Evolutionary conservation across 495 filamentous ascomycete genomes (phyloP), one percentile per base, ranked within the genome.

Genomic region (Penicillium robsamsonii): DNA sequence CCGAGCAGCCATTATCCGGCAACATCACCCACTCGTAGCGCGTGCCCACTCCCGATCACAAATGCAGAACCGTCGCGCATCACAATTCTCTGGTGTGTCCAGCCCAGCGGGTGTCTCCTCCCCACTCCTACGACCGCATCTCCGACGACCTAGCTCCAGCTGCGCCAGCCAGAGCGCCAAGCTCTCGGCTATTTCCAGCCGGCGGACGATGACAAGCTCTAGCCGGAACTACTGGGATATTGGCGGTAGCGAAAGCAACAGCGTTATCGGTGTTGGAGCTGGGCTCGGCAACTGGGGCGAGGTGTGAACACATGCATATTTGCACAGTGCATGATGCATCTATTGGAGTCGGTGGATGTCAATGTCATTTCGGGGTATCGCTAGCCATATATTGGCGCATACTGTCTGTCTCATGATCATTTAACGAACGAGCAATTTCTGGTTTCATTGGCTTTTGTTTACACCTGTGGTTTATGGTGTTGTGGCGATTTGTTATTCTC

Each of bases 211-310:
- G 44, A 77, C 74, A 38, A 77, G 81, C 11, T 89, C 86, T 22
- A 87, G 82, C 37, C 75, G 87, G 55, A 84, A 89, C 76, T 96
- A 91, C 69, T 96, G 92, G 92, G 91, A 95, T 68, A 82, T 93
- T 48, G 89, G 89, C 22, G 87, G 83, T 0, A 90, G 86, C 59
- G 88, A 88, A 8, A 91, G 85, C 55, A 87, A 82, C 4, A 89
- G 85, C 61, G 79, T 83, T 31, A 81, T 88, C 69, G 82, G 82
- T 38, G 75, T 75, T 30, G 75, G 73, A 18, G 80, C 82, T 42
- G 86, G 84, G 7, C 79, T 91, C 70, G 87, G 89, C 20, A 82
- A 81, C 48, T 91, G 88, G 85, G 89, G 88, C 17, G 89, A 91
- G 71, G 81, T 84, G 2, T 90, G 61, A 62, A 50, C 38, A 22